Conservation (phyloP, 2,329 filamentous ascomycete species). For the Zymoseptoria ardabiliae region DNA sequence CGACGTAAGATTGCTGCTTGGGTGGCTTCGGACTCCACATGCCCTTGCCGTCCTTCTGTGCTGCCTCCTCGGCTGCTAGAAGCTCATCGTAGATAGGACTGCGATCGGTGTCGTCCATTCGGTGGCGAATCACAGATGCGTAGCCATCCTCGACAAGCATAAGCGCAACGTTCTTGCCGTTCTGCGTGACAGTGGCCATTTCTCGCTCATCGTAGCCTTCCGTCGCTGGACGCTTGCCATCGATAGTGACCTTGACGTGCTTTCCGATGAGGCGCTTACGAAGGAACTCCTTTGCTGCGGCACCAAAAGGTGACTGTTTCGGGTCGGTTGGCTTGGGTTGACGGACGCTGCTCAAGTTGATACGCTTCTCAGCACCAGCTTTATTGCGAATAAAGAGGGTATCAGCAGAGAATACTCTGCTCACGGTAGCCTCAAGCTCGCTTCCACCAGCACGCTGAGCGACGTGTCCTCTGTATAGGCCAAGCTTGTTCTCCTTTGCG, state of each 20-base stretch:
- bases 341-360: conserved; percentile 86
- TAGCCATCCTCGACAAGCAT: conserved; percentile 86
- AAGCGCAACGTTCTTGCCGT: conserved; percentile 80
- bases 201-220: conserved; percentile 93
- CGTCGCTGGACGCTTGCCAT: conserved; percentile 81
- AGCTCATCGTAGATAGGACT: conserved; percentile 91
- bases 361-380: conserved; percentile 71
- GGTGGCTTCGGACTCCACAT: conserved; percentile 91
- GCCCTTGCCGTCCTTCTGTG: conserved; percentile 82
- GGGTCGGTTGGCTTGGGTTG: conserved; percentile 85
- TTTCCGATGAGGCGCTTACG: conserved; percentile 93
- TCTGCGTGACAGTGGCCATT: conserved; percentile 77
- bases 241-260: conserved; percentile 80
- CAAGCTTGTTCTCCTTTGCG: conserved; percentile 68
- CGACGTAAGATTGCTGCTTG: conserved; percentile 72
- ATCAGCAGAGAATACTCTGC: conserved; percentile 79
- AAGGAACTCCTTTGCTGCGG: conserved; percentile 93
- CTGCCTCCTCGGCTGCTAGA: conserved; percentile 67
- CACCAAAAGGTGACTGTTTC: conserved; percentile 78
- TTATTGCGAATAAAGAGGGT: conserved; percentile 82
- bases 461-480: conserved; percentile 75
- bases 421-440: conserved; percentile 73
- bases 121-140: conserved; percentile 87
- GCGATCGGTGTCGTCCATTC: conserved; percentile 88
- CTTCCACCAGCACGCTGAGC: conserved; percentile 55